These are phyloP conservation scores for Leccinum boreale DNA, from an alignment of 768 basidiomycete species.

Conservation along the genomic window DNA sequence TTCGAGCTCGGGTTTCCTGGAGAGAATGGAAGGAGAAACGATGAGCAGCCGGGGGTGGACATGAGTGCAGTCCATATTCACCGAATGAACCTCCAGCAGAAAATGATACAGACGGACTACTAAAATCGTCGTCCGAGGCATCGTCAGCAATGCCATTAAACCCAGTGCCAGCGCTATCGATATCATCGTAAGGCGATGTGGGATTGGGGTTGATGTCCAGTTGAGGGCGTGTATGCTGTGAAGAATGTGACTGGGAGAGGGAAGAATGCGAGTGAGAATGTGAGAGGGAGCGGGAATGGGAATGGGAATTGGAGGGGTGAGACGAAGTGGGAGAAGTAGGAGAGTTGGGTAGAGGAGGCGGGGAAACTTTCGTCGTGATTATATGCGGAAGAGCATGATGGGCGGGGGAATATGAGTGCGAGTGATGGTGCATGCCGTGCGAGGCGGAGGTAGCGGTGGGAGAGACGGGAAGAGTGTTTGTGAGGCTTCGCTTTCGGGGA, in stretches of 20 bases:
- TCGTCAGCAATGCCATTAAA: constrained; percentile 22
- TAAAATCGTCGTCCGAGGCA: constrained; percentile 25
- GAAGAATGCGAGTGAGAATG: constrained; percentile 23
- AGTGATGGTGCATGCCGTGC: constrained; percentile 25
- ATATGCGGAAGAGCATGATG: constrained; percentile 22
- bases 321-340: constrained; percentile 24
- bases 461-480: constrained; percentile 38
- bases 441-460: not conserved
- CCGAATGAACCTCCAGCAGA: constrained; percentile 8
- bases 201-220: constrained; percentile 30
- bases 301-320: constrained; percentile 22
- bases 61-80: not conserved
- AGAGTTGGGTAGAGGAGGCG: constrained; percentile 25
- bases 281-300: constrained; percentile 16
- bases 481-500: constrained; percentile 68
- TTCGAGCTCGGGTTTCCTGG: constrained; percentile 14
- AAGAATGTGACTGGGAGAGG: constrained; percentile 17
- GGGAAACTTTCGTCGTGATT: constrained; percentile 32
- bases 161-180: constrained; percentile 43
- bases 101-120: constrained; percentile 16
- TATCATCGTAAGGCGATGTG: constrained; percentile 51
- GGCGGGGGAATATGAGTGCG: constrained; percentile 24
- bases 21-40: not conserved
- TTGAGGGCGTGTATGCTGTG: constrained; percentile 17
- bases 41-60: not conserved